Evolutionary conservation across 768 basidiomycete genomes (phyloP).

Genomic region (Podaxis sp.): DNA sequence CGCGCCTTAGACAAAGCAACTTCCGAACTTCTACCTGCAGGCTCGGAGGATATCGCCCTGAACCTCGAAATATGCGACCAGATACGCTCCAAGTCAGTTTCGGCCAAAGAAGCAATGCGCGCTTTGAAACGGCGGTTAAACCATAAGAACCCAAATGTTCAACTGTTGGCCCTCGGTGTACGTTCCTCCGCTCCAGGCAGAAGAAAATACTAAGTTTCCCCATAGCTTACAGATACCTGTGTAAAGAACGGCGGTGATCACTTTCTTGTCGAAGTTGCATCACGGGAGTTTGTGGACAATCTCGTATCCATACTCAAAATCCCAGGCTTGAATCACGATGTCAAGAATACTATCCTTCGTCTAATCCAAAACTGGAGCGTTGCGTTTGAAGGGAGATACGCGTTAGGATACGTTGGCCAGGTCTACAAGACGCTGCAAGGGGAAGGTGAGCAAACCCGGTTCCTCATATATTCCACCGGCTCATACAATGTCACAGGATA

Average conservation of each 20-base stretch:
- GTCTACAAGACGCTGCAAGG: slow-evolving; percentile 74
- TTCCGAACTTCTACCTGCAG: slow-evolving; percentile 81
- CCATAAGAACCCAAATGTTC: slow-evolving; percentile 96
- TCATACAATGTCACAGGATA: slow-evolving; percentile 48
- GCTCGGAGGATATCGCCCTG: slow-evolving; percentile 87
- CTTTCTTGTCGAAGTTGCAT: slow-evolving; percentile 81
- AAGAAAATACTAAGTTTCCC: background rate
- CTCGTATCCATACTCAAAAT: slow-evolving; percentile 86
- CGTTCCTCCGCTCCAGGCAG: slow-evolving; percentile 30
- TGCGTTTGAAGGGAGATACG: slow-evolving; percentile 81
- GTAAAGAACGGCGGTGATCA: slow-evolving; percentile 97
- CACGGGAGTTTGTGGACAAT: slow-evolving; percentile 93
- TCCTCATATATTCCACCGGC: slow-evolving; percentile 3
- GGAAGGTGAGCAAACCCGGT: slow-evolving; percentile 59
- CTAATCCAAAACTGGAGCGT: slow-evolving; percentile 93
- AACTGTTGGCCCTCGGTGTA: slow-evolving; percentile 83
- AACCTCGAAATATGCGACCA: slow-evolving; percentile 97
- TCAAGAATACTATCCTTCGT: slow-evolving; percentile 76
- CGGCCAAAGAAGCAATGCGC: slow-evolving; percentile 85
- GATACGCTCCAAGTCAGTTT: slow-evolving; percentile 87
- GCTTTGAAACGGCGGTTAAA: slow-evolving; percentile 83
- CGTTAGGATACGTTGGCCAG: slow-evolving; percentile 72
- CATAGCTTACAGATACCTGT: slow-evolving; percentile 83
- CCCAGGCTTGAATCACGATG: slow-evolving; percentile 73
- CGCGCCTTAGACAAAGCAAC: slow-evolving; percentile 81